Evolutionary conservation across 352 stramenopile species (phyloP), one percentile per base, ranked within the genome.

Genomic region (Phytophthora lateralis): DNA sequence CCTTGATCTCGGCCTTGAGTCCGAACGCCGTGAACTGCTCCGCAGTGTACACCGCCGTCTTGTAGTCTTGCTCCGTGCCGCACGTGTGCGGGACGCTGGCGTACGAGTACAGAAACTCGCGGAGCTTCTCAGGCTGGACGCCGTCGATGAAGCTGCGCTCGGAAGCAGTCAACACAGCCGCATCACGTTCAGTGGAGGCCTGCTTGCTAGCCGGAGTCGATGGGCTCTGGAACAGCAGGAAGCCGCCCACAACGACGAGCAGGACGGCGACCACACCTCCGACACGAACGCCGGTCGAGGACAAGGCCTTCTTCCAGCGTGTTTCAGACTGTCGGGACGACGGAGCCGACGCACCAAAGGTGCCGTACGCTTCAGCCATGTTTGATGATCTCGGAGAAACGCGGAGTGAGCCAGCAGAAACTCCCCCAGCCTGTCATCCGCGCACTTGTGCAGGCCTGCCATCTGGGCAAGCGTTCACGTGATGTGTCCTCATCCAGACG

Each of bases 1-100:
- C 55, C 66, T 82, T 66, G 34, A 87, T 83, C 39, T 78, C 63
- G 34, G 82, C 69, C 12, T 80, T 63, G 27, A 89, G 39, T 6
- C 39, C 39, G 18, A 45, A 45, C 0, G 17, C 39, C 9, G 39
- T 45, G 18, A 53, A 53, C 29, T 41, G 27, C 29, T 39, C 11
- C 4, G 46, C 29, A 15, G 46, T 53, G 27, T 29, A 41, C 29
- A 53, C 32, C 12, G 46, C 46, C 17, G 17, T 53, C 29, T 53
- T 37, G 10, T 41, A 41, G 11, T 53, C 46, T 39, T 53, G 27
- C 34, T 39, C n/a, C 11, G 46, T 42, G n/a, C 46, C 46, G 29
- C 46, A 53, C 7, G 56, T 56, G 59, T 82, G 74, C 11, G 74
- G 74, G 53, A 57, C 48, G 35, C 59, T 73, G 26, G 51, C 60